Conservation (phyloP, 345 rosid species). For the Hibiscus tridactylites region DNA sequence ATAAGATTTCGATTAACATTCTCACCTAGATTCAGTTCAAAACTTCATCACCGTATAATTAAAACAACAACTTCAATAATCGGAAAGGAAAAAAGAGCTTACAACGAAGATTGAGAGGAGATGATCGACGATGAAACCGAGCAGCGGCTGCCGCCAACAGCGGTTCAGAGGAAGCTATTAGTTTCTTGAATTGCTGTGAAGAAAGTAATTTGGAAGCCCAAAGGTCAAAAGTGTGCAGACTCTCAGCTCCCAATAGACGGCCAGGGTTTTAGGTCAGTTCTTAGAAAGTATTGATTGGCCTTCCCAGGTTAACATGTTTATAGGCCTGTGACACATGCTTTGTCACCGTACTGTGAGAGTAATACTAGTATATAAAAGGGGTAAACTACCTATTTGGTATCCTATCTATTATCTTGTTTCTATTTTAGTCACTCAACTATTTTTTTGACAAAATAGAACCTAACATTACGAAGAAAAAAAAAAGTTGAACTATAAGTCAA, state of each 20-base stretch:
- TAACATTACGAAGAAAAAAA: too few relatives aligned
- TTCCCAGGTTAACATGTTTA: neutral
- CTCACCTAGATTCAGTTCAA: neutral
- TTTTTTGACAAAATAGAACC: too few relatives aligned
- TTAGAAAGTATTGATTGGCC: too few relatives aligned
- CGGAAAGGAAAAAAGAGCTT: neutral
- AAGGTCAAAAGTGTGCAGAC: neutral
- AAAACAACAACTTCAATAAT: neutral
- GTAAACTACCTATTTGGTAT: neutral
- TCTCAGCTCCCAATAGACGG: neutral
- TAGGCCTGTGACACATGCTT: neutral
- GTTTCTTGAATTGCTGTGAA: neutral
- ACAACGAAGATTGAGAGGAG: neutral
- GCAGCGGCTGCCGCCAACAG: slow-evolving; percentile 6
- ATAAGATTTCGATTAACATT: neutral
- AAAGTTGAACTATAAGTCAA: too few relatives aligned
- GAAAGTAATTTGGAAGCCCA: neutral
- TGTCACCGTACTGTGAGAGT: neutral
- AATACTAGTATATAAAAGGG: neutral
- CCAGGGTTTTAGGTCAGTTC: slow-evolving; percentile 1
- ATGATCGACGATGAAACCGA: neutral
- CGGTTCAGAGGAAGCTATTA: neutral
- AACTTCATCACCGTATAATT: neutral
- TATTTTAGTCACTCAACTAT: too few relatives aligned
- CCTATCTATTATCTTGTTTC: too few relatives aligned